These are phyloP conservation scores for Orbilia oligospora DNA, from an alignment of 2,329 filamentous ascomycete genomes.

Conservation along the genomic window DNA sequence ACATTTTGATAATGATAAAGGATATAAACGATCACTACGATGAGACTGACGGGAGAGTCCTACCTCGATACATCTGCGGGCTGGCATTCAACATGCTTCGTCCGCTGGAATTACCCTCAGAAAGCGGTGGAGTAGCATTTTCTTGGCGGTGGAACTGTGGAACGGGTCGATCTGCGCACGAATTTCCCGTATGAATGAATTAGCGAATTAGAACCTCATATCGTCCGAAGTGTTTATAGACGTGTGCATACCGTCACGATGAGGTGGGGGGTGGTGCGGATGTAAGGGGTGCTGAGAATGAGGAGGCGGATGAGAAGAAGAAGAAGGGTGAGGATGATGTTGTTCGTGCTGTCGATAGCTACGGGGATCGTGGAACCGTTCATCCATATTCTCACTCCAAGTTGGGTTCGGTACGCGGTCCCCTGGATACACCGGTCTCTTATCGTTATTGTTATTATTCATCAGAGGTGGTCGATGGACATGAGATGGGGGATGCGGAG, in stretches of 20 bases:
- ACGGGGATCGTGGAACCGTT: slow-evolving; percentile 51
- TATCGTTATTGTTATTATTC: slow-evolving; percentile 41
- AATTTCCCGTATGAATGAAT: slow-evolving; percentile 39
- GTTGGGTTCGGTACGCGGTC: slow-evolving; percentile 52
- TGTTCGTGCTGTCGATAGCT: slow-evolving; percentile 54
- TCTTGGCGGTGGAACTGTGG: slow-evolving; percentile 58
- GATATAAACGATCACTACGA: background rate
- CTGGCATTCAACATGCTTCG: slow-evolving; percentile 57
- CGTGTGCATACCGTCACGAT: slow-evolving; percentile 57
- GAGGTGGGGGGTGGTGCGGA: slow-evolving; percentile 42
- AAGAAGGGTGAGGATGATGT: slow-evolving; percentile 23
- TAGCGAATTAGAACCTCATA: slow-evolving; percentile 45
- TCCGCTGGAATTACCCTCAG: slow-evolving; percentile 49
- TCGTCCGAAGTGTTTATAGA: slow-evolving; percentile 14
- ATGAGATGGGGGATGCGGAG: slow-evolving; percentile 39
- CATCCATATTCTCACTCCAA: slow-evolving; percentile 53
- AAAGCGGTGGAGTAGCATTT: slow-evolving; percentile 57
- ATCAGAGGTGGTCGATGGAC: slow-evolving; percentile 50
- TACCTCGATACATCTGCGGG: slow-evolving; percentile 60
- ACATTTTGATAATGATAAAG: slow-evolving; percentile 11
- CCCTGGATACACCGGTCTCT: slow-evolving; percentile 47
- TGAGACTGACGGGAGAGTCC: background rate
- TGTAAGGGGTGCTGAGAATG: slow-evolving; percentile 39
- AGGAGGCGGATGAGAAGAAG: slow-evolving; percentile 16
- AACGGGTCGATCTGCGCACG: slow-evolving; percentile 59